Conservation (phyloP, 2,329 filamentous ascomycete genomes). For the Penicillium paneum region DNA sequence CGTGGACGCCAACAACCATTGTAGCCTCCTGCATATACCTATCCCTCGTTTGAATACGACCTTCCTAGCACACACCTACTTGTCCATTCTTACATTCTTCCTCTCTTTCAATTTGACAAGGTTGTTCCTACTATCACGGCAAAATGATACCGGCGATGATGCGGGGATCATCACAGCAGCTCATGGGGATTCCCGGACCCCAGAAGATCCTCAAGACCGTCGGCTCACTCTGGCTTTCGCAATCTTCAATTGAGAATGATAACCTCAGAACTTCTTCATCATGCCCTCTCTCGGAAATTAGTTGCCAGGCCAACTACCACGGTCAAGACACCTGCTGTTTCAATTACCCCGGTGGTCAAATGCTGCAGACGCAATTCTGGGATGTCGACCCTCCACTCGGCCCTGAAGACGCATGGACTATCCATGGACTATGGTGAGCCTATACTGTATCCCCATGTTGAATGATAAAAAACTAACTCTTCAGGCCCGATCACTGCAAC, state of each 20-base stretch:
- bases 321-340: slow-evolving; percentile 70
- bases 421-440: slow-evolving; percentile 64
- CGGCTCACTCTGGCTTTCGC: slow-evolving; percentile 30
- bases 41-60: background rate
- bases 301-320: slow-evolving; percentile 61
- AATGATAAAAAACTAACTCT: background rate
- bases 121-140: background rate
- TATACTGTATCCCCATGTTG: background rate
- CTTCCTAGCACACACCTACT: background rate
- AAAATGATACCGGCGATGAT: slow-evolving; percentile 6
- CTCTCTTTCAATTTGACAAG: background rate
- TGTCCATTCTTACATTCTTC: background rate
- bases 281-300: slow-evolving; percentile 46
- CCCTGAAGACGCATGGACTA: slow-evolving; percentile 67
- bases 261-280: slow-evolving; percentile 16
- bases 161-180: slow-evolving; percentile 20
- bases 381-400: slow-evolving; percentile 64
- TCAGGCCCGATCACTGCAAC: slow-evolving; percentile 64
- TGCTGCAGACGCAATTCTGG: slow-evolving; percentile 77
- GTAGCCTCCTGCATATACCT: background rate
- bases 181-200: slow-evolving; percentile 32
- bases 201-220: slow-evolving; percentile 36
- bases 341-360: slow-evolving; percentile 66
- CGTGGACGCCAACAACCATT: background rate
- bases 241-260: slow-evolving; percentile 11